A percentile compares a stretch with the other conserved stretches of the same genome.
phyloP scores from a whole-genome alignment of 1,139 yeast species.

The Geotrichum histeridarum region DNA sequence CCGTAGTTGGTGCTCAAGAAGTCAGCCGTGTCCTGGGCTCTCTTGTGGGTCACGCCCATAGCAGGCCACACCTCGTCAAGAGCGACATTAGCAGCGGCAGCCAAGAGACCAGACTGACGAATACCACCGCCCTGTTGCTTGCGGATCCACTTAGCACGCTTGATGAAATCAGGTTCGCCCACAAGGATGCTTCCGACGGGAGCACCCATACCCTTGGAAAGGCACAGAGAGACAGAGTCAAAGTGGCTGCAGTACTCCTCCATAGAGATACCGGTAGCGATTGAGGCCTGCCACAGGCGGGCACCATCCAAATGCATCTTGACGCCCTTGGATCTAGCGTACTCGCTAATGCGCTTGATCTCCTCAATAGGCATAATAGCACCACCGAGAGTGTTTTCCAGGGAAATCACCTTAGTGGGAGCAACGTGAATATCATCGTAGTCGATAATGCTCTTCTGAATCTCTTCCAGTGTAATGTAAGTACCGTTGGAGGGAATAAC shows the following conservation, averaged over 20 bases:
- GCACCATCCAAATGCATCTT: constrained; percentile 90
- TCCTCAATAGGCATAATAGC: constrained; percentile 77
- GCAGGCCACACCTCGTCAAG: constrained; percentile 67
- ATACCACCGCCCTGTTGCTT: constrained; percentile 96
- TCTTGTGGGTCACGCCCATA: constrained; percentile 57
- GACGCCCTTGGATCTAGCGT: constrained; percentile 61
- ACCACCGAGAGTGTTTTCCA: constrained; percentile 88
- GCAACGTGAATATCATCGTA: constrained; percentile 85
- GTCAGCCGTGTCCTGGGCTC: constrained; percentile 61
- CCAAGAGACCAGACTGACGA: constrained; percentile 80
- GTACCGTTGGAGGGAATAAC: constrained; percentile 69
- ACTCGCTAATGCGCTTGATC: constrained; percentile 62
- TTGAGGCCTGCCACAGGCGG: constrained; percentile 87
- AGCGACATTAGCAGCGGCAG: constrained; percentile 77
- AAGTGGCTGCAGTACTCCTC: constrained; percentile 71
- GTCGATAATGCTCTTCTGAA: constrained; percentile 57
- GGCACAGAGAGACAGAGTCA: constrained; percentile 83
- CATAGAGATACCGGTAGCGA: constrained; percentile 64
- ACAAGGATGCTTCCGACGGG: constrained; percentile 91
- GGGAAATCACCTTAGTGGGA: constrained; percentile 76
- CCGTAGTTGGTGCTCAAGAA: constrained; percentile 49
- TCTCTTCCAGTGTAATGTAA: constrained; percentile 75
- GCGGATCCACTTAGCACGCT: constrained; percentile 77
- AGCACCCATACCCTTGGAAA: constrained; percentile 89
- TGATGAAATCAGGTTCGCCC: constrained; percentile 56